Evolutionary conservation across 352 stramenopile species (phyloP), one percentile per base, ranked within the genome.

Genomic region (Pelagophyceae sp.): DNA sequence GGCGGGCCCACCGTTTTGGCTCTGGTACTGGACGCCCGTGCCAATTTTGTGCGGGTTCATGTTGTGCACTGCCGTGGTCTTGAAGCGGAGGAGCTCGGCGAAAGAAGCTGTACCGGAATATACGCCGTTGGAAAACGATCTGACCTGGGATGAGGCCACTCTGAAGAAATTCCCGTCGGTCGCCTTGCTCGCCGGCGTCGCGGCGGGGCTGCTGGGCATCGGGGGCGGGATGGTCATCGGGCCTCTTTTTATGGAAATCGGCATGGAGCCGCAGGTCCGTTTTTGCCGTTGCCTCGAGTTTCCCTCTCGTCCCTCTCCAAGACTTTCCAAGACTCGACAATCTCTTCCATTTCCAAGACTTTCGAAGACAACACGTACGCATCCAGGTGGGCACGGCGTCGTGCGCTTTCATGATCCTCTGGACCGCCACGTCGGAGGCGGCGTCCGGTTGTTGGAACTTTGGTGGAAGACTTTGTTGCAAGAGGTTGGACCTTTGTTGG

Each of bases 211-310:
- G 61, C 84, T 90, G 61, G 86, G 83, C 75, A 82, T 90, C 40
- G 85, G 85, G 35, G 85, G 82, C 29, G 85, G 80, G 33, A 85
- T 89, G 78, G 84, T 91, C 75, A 85, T 84, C 17, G 85, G 87
- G 0, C 87, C 85, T 0, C 77, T 91, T 29, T 83, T 89, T 83
- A 82, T 91, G 27, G 85, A 89, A 70, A 74, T 87, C 72, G 86
- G 85, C 20, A 81, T 90, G 37, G 72, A 88, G 11, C 84, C 86
- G 0, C 82, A 88, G 61, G n/a, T n/a, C n/a, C n/a, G n/a, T n/a
- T n/a, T n/a, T n/a, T n/a, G n/a, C n/a, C n/a, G n/a, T n/a, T n/a
- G n/a, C n/a, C n/a, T n/a, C n/a, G n/a, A n/a, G n/a, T n/a, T n/a
- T n/a, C n/a, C n/a, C n/a, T n/a, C n/a, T n/a, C n/a, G n/a, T n/a